Conservation (phyloP, 495 filamentous ascomycete species). For the Penicillium cataractarum region DNA sequence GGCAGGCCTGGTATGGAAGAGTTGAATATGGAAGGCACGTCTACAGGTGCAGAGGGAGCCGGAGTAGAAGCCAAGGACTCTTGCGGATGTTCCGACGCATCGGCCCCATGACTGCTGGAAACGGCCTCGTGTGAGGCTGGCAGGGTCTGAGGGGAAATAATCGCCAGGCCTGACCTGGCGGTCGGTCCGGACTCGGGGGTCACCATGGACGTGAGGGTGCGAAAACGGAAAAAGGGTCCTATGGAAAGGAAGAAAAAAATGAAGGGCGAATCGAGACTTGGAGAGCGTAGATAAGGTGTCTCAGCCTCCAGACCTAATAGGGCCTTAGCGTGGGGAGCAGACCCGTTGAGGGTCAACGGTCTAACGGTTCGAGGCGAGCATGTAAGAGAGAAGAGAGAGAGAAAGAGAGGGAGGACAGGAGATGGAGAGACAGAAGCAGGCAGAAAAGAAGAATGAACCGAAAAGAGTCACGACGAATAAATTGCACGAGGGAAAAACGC, state of each 20-base stretch:
- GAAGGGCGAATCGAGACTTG: slow-evolving; percentile 9
- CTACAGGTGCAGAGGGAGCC: slow-evolving; percentile 11
- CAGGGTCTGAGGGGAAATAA: neutral
- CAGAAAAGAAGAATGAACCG: too few species aligned
- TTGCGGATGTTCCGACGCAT: neutral
- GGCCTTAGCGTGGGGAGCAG: slow-evolving; percentile 28
- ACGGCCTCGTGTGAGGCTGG: slow-evolving; percentile 16
- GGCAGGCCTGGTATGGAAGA: slow-evolving; percentile 31
- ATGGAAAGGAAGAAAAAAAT: neutral
- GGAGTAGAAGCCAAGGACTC: neutral
- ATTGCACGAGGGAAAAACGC: neutral
- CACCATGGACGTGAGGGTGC: slow-evolving; percentile 30
- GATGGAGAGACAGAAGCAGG: neutral
- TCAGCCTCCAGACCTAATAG: slow-evolving; percentile 33
- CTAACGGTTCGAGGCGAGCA: slow-evolving; percentile 9
- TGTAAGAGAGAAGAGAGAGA: neutral
- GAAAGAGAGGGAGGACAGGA: slow-evolving; percentile 5
- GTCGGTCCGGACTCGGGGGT: slow-evolving; percentile 31
- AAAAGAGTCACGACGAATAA: neutral
- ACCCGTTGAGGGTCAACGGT: slow-evolving; percentile 33
- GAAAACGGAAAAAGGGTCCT: slow-evolving; percentile 14
- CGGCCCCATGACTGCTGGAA: slow-evolving; percentile 18
- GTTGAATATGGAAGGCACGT: slow-evolving; percentile 22
- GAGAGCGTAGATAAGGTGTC: slow-evolving; percentile 23
- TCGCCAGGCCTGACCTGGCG: slow-evolving; percentile 30